Evolutionary conservation across 1,284 basidiomycete genomes (phyloP).

Genomic region (Fistulinella cinereoalba): DNA sequence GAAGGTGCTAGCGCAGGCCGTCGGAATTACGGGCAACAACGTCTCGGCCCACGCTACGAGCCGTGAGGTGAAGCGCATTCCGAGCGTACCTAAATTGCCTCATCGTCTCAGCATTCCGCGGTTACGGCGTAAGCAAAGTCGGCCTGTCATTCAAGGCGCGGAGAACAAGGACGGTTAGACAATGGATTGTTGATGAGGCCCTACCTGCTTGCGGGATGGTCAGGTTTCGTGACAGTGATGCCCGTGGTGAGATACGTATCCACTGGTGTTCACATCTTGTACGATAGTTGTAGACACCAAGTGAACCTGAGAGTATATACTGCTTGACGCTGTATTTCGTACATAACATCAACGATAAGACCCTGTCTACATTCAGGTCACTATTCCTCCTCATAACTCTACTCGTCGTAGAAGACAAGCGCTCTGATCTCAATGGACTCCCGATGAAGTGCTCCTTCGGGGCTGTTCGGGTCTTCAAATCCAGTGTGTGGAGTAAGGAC

Average conservation of each 20-base stretch:
- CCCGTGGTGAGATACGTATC: neutral
- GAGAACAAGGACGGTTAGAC: neutral
- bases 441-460: slow-evolving; percentile 31
- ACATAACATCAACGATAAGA: too few species aligned
- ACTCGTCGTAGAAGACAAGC: slow-evolving; percentile 38
- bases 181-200: neutral
- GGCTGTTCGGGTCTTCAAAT: slow-evolving; percentile 39
- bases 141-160: slow-evolving; percentile 1
- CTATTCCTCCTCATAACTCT: too few species aligned
- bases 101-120: slow-evolving; percentile 31
- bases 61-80: slow-evolving; percentile 11
- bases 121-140: slow-evolving; percentile 29
- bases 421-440: slow-evolving; percentile 41
- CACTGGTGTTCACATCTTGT: neutral
- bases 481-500: slow-evolving; percentile 44
- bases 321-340: too few species aligned
- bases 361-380: too few species aligned
- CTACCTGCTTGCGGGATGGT: neutral
- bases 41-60: neutral
- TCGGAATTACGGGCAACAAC: neutral
- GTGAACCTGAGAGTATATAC: too few species aligned
- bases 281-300: neutral
- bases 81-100: slow-evolving; percentile 28
- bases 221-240: neutral
- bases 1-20: neutral